phyloP scores from a whole-genome alignment of 208 protist species.

The Wallacemonas sp. region DNA sequence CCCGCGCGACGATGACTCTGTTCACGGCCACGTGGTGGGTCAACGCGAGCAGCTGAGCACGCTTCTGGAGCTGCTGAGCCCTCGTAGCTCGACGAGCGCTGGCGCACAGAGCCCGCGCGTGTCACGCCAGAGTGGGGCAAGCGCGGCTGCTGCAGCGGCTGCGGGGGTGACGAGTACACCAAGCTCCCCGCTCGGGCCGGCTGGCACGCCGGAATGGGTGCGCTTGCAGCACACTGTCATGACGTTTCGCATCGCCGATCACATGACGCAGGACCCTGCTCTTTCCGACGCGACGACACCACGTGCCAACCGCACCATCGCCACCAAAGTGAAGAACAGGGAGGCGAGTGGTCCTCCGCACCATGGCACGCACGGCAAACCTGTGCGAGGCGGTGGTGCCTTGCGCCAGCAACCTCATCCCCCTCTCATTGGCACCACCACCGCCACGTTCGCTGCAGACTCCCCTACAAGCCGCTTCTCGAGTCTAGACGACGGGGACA shows the following conservation, averaged over 20 bases:
- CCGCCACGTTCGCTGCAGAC: background rate
- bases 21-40: background rate
- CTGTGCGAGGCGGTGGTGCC: no score
- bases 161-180: background rate
- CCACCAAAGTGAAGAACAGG: no score
- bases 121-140: background rate
- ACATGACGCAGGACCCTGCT: background rate
- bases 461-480: background rate
- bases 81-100: background rate
- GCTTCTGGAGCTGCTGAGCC: constrained; percentile 7
- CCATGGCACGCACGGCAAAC: no score
- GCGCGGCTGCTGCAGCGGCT: background rate
- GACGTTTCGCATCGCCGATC: constrained; percentile 1
- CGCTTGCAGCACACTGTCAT: constrained; percentile 2
- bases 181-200: background rate
- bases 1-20: background rate
- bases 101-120: background rate
- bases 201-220: background rate
- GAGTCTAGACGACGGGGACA: background rate
- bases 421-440: background rate
- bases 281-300: background rate
- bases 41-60: constrained; percentile 8
- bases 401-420: no score
- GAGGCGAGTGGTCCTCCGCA: background rate
- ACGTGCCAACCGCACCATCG: background rate